phyloP scores from a whole-genome alignment of 768 basidiomycete species.

The Glaciozyma antarctica region DNA sequence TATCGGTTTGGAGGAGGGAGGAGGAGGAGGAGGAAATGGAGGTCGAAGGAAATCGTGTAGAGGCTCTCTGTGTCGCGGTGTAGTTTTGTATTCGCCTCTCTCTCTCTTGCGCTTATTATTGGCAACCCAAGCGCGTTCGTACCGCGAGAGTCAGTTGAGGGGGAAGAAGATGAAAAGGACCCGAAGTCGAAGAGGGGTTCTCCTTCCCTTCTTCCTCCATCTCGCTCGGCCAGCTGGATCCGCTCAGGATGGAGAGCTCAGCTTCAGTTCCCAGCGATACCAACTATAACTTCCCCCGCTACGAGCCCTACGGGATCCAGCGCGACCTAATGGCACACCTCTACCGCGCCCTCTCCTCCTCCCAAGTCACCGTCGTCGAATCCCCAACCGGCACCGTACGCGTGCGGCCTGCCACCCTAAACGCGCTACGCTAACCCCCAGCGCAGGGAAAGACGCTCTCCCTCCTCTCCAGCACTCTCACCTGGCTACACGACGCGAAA shows the following conservation, averaged over 20 bases:
- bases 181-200: not conserved
- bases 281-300: slow-evolving; percentile 55
- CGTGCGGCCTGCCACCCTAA: not conserved
- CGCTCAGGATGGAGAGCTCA: not conserved
- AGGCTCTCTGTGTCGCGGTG: not conserved
- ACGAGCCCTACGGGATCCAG: slow-evolving; percentile 76
- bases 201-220: not conserved
- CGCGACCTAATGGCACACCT: slow-evolving; percentile 77
- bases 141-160: too few relatives aligned
- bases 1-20: too few relatives aligned
- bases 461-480: slow-evolving; percentile 60
- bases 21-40: too few relatives aligned
- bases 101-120: too few relatives aligned
- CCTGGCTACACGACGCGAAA: slow-evolving; percentile 63
- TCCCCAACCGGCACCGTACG: slow-evolving; percentile 80
- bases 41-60: not conserved
- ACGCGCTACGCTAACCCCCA: not conserved
- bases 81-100: too few relatives aligned
- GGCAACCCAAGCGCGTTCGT: too few relatives aligned
- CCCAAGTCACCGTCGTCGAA: slow-evolving; percentile 70
- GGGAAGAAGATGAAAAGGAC: too few relatives aligned
- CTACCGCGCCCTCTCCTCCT: slow-evolving; percentile 63
- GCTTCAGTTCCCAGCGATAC: slow-evolving; percentile 1
- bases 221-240: not conserved
- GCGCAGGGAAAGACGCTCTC: slow-evolving; percentile 75